These are phyloP conservation scores for Bertia moriformis DNA, from an alignment of 2,329 filamentous ascomycete genomes.

Conservation along the genomic window DNA sequence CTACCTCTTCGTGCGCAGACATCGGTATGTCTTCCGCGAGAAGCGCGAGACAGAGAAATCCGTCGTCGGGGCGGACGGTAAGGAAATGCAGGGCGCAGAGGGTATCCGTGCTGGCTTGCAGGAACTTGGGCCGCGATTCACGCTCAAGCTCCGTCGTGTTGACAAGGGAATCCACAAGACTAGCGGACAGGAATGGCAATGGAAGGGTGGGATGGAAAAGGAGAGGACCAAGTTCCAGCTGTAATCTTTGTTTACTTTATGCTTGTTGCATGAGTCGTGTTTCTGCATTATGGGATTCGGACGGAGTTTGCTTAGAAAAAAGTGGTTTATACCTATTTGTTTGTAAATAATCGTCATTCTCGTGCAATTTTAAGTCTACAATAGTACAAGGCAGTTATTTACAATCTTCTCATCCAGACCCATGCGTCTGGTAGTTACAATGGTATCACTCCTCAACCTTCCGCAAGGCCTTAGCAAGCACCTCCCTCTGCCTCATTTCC, in stretches of 20 bases:
- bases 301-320: neutral
- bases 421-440: too few species aligned
- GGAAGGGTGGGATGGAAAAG: slow-evolving; percentile 54
- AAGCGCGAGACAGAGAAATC: slow-evolving; percentile 47
- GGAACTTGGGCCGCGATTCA: slow-evolving; percentile 50
- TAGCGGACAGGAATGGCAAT: slow-evolving; percentile 51
- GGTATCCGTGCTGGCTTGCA: slow-evolving; percentile 49
- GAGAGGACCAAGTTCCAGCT: slow-evolving; percentile 44
- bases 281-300: neutral
- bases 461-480: neutral
- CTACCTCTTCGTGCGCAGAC: slow-evolving; percentile 52
- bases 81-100: slow-evolving; percentile 37
- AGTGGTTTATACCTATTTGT: neutral
- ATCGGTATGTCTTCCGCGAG: slow-evolving; percentile 54
- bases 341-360: too few species aligned
- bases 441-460: neutral
- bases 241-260: slow-evolving; percentile 19
- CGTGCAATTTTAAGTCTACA: too few species aligned
- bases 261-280: neutral
- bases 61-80: slow-evolving; percentile 43
- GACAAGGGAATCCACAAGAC: slow-evolving; percentile 43
- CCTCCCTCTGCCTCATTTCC: too few species aligned
- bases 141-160: slow-evolving; percentile 48
- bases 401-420: too few species aligned
- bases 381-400: too few species aligned